These are phyloP conservation scores for Torulaspora indica DNA, from an alignment of 805 yeast genomes.

Conservation along the genomic window DNA sequence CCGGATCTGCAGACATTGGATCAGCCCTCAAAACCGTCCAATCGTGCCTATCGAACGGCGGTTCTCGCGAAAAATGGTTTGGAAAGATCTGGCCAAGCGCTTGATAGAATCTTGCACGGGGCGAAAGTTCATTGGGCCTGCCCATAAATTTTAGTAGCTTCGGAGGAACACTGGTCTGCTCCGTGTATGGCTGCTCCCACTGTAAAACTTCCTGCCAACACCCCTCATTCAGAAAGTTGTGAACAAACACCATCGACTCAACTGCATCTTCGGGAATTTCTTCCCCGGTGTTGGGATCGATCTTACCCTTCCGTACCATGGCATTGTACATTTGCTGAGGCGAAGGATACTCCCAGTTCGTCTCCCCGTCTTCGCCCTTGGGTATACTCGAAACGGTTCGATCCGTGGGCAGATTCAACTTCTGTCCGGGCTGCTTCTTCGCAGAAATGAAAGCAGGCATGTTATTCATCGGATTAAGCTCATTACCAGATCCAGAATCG, in stretches of 20 bases:
- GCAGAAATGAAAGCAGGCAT: conserved; percentile 70
- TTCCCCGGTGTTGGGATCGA: conserved; percentile 43
- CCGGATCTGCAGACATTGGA: conserved; percentile 33
- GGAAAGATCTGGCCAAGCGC: conserved; percentile 69
- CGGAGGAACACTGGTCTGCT: conserved; percentile 54
- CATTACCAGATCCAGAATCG: conserved; percentile 20
- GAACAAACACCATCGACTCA: conserved; percentile 94
- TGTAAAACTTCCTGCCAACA: conserved; percentile 92
- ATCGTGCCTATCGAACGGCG: conserved; percentile 98
- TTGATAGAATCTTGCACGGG: conserved; percentile 72
- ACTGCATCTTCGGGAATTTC: conserved; percentile 94
- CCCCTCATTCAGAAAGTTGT: conserved; percentile 92
- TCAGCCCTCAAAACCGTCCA: conserved; percentile 86
- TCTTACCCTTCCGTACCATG: conserved; percentile 88
- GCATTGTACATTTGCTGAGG: conserved; percentile 99
- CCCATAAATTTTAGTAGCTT: conserved; percentile 85
- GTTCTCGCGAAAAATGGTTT: conserved; percentile 59
- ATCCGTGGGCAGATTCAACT: conserved; percentile 69
- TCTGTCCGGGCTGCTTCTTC: conserved; percentile 73
- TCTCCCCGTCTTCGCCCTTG: conserved; percentile 61
- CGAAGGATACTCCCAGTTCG: conserved; percentile 97
- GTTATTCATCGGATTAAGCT: conserved; percentile 75
- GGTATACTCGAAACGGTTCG: conserved; percentile 85
- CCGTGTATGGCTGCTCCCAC: conserved; percentile 80
- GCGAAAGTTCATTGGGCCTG: conserved; percentile 80